Percentiles rank a stretch among this genome's conserved stretches.
phyloP scores from a whole-genome alignment of 2,329 filamentous ascomycete species.

The Colletotrichum sp. region DNA sequence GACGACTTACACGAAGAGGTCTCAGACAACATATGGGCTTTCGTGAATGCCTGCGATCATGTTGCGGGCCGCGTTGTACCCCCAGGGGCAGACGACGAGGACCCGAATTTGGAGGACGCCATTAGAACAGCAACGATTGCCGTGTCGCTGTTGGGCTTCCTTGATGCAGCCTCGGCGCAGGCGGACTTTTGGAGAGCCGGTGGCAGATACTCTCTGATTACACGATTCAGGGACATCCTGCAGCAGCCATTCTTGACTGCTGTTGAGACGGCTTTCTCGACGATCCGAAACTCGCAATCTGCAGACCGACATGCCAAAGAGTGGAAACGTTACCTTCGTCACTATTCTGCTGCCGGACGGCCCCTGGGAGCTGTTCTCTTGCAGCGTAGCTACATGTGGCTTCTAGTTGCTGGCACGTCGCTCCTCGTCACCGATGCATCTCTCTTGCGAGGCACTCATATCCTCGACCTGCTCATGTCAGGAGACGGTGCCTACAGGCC shows the following conservation, averaged over 20 bases:
- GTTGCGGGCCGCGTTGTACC: slow-evolving; percentile 62
- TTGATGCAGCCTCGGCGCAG: slow-evolving; percentile 81
- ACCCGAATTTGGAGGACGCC: slow-evolving; percentile 68
- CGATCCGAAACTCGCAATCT: slow-evolving; percentile 79
- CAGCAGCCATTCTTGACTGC: slow-evolving; percentile 86
- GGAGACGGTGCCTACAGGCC: slow-evolving; percentile 54
- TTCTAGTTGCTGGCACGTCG: slow-evolving; percentile 80
- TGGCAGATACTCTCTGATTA: slow-evolving; percentile 76
- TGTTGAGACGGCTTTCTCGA: slow-evolving; percentile 89
- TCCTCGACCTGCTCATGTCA: slow-evolving; percentile 77
- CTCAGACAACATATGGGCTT: slow-evolving; percentile 70
- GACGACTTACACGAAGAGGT: slow-evolving; percentile 70
- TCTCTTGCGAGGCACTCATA: slow-evolving; percentile 64
- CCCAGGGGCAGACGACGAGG: slow-evolving; percentile 59
- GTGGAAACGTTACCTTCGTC: slow-evolving; percentile 86
- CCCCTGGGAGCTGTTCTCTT: slow-evolving; percentile 91
- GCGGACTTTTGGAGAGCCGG: slow-evolving; percentile 81
- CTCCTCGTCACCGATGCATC: slow-evolving; percentile 70
- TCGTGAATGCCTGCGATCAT: slow-evolving; percentile 73
- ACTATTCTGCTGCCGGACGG: slow-evolving; percentile 79
- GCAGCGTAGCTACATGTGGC: slow-evolving; percentile 85
- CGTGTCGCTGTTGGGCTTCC: slow-evolving; percentile 87
- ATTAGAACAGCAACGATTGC: slow-evolving; percentile 76
- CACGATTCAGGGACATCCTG: slow-evolving; percentile 73
- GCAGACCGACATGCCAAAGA: slow-evolving; percentile 73